Evolutionary conservation across 1,139 yeast species (phyloP), one percentile per base, ranked within the genome.

Genomic region (Nakaseomyces glabratus): DNA sequence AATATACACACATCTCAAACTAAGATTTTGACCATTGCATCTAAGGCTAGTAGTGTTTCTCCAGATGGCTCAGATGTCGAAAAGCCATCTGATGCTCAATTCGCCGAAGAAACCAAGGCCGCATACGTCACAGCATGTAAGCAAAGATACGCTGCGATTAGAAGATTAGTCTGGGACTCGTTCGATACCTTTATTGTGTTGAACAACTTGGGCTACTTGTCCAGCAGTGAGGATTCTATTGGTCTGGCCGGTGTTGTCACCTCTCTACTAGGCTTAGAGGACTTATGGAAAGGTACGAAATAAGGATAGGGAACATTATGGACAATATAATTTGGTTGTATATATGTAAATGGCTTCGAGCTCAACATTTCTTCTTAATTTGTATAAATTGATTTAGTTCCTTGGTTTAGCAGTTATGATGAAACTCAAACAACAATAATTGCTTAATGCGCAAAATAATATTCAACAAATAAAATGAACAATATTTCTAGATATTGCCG

Each of bases 181-280:
- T 69, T 82, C 46, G 97, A 88, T 60, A 58, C 73, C 47, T 68
- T 81, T 47, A 78, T 86, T 51, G 94, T 93, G 17, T 64, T 79
- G 55, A 76, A 81, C 57, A 71, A 78, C 34, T 69, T 84, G 59
- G 68, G 72, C 41, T 62, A 66, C 59, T 65, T 81, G 50, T 67
- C 68, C 51, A 66, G 71, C 49, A 76, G 79, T 55, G 96, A 88
- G 49, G 93, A 94, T 34, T 69, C 79, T 34, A 72, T 85, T 37
- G 96, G 95, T 34, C 64, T 79, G 44, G 88, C 93, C 31, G 97
- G 97, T 58, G 69, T 81, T 14, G 29, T 29, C 6, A 34, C 36
- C 13, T 34, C 36, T 4, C 10, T 34, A 7, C 13, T 34, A 6
- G 36, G 36, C 6, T 20, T 34, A 14, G 32, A 34, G 22, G 36